These are phyloP conservation scores for Arctium lappa DNA, from an alignment of 129 eudicot genomes.

Conservation along the genomic window DNA sequence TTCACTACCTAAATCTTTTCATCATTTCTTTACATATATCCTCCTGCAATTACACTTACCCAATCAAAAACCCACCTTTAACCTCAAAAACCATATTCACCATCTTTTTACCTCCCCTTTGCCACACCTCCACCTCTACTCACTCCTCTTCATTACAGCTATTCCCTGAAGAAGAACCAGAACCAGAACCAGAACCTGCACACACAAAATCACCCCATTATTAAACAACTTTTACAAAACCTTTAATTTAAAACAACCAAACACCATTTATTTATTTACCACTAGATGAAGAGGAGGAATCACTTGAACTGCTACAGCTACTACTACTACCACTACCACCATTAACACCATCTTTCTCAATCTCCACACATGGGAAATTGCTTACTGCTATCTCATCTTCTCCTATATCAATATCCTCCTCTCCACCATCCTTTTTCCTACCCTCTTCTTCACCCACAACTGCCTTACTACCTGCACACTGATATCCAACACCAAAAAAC, in stretches of 20 bases:
- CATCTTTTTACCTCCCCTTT: neutral
- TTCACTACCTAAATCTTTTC: neutral
- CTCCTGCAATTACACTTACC: neutral
- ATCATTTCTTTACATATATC: neutral
- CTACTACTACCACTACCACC: constrained; percentile 30
- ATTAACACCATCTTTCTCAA: constrained; percentile 44
- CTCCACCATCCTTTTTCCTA: constrained; percentile 37
- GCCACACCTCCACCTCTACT: neutral
- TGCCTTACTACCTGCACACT: constrained; percentile 12
- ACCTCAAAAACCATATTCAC: neutral
- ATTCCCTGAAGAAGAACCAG: neutral
- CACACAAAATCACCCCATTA: neutral
- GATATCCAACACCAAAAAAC: neutral
- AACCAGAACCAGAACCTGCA: neutral
- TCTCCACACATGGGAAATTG: constrained; percentile 41
- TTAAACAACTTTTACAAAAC: neutral
- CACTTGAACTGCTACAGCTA: constrained; percentile 42
- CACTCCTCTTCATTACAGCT: neutral
- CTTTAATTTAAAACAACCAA: neutral
- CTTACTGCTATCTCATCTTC: constrained; percentile 41
- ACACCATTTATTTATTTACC: constrained; percentile 25
- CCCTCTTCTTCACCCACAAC: constrained; percentile 4
- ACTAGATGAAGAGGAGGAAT: constrained; percentile 47
- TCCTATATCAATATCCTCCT: constrained; percentile 66
- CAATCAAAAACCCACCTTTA: neutral